Evolutionary conservation across 2,329 filamentous ascomycete species (phyloP).

Genomic region (Thielaviopsis populi): DNA sequence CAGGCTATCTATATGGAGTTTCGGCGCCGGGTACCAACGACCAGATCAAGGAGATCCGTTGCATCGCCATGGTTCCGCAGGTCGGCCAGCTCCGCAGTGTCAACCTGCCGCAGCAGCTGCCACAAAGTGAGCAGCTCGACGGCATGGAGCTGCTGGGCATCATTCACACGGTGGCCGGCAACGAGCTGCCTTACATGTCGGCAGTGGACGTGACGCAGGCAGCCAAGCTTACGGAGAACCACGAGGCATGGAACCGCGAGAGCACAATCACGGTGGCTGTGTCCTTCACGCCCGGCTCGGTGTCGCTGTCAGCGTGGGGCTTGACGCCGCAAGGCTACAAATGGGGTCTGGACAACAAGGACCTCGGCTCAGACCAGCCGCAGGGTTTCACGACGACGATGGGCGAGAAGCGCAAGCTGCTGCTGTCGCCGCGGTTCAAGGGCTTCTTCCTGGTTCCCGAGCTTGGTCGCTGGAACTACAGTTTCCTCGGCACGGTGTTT

Average conservation of each 20-base stretch:
- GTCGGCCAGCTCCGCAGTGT: constrained; percentile 87
- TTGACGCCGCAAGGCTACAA: constrained; percentile 86
- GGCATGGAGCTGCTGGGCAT: constrained; percentile 80
- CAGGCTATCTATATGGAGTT: constrained; percentile 84
- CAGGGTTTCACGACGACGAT: constrained; percentile 84
- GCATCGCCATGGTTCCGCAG: constrained; percentile 95
- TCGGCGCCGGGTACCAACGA: constrained; percentile 93
- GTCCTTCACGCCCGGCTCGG: constrained; percentile 89
- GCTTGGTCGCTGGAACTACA: constrained; percentile 87
- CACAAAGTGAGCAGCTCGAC: constrained; percentile 80
- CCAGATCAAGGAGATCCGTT: constrained; percentile 91
- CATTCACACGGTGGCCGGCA: constrained; percentile 90
- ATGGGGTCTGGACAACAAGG: constrained; percentile 94
- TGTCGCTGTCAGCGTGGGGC: constrained; percentile 86
- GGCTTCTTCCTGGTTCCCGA: constrained; percentile 96
- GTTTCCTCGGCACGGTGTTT: constrained; percentile 89
- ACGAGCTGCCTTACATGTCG: constrained; percentile 93
- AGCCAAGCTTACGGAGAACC: constrained; percentile 71
- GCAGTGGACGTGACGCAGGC: constrained; percentile 90
- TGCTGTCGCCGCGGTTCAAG: constrained; percentile 83
- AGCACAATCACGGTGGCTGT: constrained; percentile 92
- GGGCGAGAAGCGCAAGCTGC: constrained; percentile 87
- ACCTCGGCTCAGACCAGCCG: constrained; percentile 80
- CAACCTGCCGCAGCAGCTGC: constrained; percentile 75
- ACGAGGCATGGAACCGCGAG: constrained; percentile 61